These are phyloP conservation scores for Knufia fluminis DNA, from an alignment of 2,329 filamentous ascomycete genomes.

Conservation along the genomic window DNA sequence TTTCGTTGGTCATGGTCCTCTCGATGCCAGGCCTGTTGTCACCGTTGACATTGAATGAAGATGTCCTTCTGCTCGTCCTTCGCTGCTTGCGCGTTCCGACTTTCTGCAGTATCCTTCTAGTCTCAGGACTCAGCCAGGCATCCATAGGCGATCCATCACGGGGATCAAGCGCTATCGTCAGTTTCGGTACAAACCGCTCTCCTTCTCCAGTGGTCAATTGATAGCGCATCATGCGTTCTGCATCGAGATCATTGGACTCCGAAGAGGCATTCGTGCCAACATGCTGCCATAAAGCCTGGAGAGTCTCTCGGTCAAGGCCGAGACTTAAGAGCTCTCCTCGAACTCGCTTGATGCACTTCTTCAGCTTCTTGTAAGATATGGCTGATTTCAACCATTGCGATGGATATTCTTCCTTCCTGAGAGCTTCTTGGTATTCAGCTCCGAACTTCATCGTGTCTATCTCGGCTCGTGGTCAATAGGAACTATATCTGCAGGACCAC, in stretches of 20 bases:
- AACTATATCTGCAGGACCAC: not conserved
- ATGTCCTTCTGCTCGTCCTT: not conserved
- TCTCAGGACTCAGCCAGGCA: constrained; percentile 57
- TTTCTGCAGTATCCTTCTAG: constrained; percentile 53
- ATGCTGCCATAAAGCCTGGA: constrained; percentile 54
- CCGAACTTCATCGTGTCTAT: constrained; percentile 68
- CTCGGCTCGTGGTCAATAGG: not conserved
- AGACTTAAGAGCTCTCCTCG: constrained; percentile 59
- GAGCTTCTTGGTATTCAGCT: constrained; percentile 61
- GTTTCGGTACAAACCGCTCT: constrained; percentile 52
- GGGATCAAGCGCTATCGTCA: constrained; percentile 61
- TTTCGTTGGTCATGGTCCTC: not conserved
- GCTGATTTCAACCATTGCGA: constrained; percentile 61
- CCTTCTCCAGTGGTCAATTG: constrained; percentile 39
- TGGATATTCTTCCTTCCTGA: constrained; percentile 66
- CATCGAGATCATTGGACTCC: not conserved
- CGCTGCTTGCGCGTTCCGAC: constrained; percentile 29
- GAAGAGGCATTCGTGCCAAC: constrained; percentile 32
- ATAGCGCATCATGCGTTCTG: constrained; percentile 42
- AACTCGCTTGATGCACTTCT: constrained; percentile 80
- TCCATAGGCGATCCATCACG: constrained; percentile 59
- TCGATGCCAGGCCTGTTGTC: not conserved
- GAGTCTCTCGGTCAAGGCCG: constrained; percentile 62
- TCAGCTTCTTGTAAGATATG: constrained; percentile 74
- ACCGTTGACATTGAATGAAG: not conserved